Base-by-base conservation (phyloP, 169 alveolate species). In the Eimeria zaria region DNA sequence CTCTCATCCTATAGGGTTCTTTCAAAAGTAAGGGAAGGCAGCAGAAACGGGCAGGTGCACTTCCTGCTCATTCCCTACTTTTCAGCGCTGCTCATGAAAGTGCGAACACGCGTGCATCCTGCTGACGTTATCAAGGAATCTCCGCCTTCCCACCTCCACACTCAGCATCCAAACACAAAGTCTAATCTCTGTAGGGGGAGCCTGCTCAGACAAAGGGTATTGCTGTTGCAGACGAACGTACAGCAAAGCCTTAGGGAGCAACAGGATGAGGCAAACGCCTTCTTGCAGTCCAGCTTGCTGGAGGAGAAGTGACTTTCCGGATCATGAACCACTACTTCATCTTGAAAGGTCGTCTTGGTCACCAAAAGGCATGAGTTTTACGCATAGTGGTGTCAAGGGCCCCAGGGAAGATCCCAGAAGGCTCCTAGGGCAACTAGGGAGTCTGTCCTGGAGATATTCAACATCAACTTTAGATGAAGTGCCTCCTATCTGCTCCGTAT, bases 231-330 rank as follows among this genome's bases (percentile, higher is more conserved):
- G 55, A 39, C 30, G 83, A 41, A 44, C 12, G 83, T 33, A 30
- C 55, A 20, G 83, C 83, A 39, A 73, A 30, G 83, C 83, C 53
- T 36, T 53, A 73, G 33, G 33, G 83, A 73, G 78, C 48, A 33
- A 30, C 14, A 69, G 11, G 20, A 69, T 33, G n/a, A 33, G 83
- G 53, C 83, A 39, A 73, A 44, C 18, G 55, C 83, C 83, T 73
- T 20, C 83, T 39, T 73, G 55, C 53, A 73, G 83, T 14, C 39
- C 83, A 73, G n/a, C 20, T 3, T 73, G 30, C 83, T 39, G 83
- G n/a, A 39, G 83, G 83, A 73, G 33, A 20, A 33, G 83, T 73
- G 83, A 11, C 53, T 2, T 27, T 30, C 51, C 33, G 39, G 53
- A 36, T 3, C 36, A 3, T 73, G 83, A 39, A 16, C 53, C 83